Percentiles rank a stretch among this genome's conserved stretches.
Conservation (phyloP, 257 asterid genomes). For the Vinca minor region DNA sequence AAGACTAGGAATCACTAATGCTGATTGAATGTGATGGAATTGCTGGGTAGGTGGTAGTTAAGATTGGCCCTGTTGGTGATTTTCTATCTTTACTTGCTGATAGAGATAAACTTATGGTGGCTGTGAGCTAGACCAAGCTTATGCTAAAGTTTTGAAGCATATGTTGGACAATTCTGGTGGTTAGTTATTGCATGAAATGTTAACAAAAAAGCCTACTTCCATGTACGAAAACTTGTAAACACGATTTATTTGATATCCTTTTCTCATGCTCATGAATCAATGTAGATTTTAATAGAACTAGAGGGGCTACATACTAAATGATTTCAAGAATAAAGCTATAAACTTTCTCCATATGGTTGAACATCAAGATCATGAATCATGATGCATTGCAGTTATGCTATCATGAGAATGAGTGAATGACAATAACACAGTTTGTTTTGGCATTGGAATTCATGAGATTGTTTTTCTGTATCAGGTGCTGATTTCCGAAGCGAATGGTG, state of each 20-base stretch:
- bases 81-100: not conserved
- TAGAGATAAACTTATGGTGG: not conserved
- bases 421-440: too few species aligned
- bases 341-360: not conserved
- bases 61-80: too few species aligned
- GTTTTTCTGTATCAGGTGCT: constrained; percentile 46
- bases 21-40: not conserved
- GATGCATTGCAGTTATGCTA: too few species aligned
- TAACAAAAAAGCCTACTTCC: too few species aligned
- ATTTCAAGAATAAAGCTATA: not conserved
- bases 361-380: not conserved
- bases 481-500: constrained; percentile 57
- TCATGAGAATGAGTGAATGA: too few species aligned
- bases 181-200: too few species aligned
- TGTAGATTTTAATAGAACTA: not conserved
- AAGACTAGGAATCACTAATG: not conserved
- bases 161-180: too few species aligned
- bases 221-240: too few species aligned
- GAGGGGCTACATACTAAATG: not conserved
- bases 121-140: not conserved
- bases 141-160: too few species aligned
- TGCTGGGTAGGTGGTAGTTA: too few species aligned
- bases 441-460: not conserved
- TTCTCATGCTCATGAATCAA: too few species aligned
- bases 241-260: not conserved